Conservation (phyloP, 768 basidiomycete species). For the Candolleomyces efflorescens region DNA sequence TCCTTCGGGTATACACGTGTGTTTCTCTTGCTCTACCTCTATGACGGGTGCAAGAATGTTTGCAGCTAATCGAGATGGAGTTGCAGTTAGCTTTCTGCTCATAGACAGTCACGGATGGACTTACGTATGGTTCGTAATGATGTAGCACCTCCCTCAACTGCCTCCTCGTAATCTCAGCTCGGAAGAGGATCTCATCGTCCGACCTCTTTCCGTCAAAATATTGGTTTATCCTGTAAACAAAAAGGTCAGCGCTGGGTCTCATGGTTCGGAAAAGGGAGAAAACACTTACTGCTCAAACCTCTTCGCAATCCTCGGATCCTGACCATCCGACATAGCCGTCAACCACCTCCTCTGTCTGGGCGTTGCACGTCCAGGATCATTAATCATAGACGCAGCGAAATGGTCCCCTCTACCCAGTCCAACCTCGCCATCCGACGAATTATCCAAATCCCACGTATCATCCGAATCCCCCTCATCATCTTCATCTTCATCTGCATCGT, state of each 20-base stretch:
- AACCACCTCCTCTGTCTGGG: slow-evolving; percentile 79
- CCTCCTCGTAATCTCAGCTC: slow-evolving; percentile 79
- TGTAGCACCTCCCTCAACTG: slow-evolving; percentile 81
- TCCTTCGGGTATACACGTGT: not conserved
- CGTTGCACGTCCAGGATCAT: slow-evolving; percentile 79
- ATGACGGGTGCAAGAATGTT: slow-evolving; percentile 51
- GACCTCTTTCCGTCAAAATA: slow-evolving; percentile 92
- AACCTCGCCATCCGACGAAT: slow-evolving; percentile 24
- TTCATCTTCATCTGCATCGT: slow-evolving; percentile 29
- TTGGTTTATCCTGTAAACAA: slow-evolving; percentile 66
- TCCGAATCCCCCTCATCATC: not conserved
- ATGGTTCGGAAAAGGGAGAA: not conserved
- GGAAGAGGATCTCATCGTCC: slow-evolving; percentile 90
- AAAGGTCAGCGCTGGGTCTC: not conserved
- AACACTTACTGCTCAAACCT: slow-evolving; percentile 73
- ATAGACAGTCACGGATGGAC: slow-evolving; percentile 19
- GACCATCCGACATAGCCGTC: slow-evolving; percentile 84
- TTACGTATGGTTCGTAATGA: slow-evolving; percentile 85
- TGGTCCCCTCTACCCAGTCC: slow-evolving; percentile 47
- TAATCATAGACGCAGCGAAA: slow-evolving; percentile 61
- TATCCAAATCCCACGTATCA: slow-evolving; percentile 19
- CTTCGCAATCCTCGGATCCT: slow-evolving; percentile 61
- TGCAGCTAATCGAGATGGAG: slow-evolving; percentile 31
- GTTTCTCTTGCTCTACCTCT: slow-evolving; percentile 1
- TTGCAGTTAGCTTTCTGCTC: not conserved